phyloP scores from a whole-genome alignment of 768 basidiomycete species.

The Tylopilus rubrobrunneus region DNA sequence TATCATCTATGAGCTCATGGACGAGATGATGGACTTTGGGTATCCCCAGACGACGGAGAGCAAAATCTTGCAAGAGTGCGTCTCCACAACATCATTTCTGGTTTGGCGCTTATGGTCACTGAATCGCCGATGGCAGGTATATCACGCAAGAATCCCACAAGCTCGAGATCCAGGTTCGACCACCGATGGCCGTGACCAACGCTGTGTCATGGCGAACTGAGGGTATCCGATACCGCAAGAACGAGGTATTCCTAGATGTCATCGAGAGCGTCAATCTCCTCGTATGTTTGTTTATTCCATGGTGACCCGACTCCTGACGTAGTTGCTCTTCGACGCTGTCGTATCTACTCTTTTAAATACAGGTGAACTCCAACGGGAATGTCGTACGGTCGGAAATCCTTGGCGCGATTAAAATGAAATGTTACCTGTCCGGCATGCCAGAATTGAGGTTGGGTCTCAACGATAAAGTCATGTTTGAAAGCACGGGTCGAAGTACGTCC shows the following conservation, averaged over 20 bases:
- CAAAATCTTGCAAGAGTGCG: slow-evolving; percentile 96
- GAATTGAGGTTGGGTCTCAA: slow-evolving; percentile 93
- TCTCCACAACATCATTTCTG: slow-evolving; percentile 1
- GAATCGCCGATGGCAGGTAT: slow-evolving; percentile 49
- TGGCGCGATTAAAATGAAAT: slow-evolving; percentile 99
- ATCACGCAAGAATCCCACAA: slow-evolving; percentile 99
- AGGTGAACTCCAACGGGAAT: slow-evolving; percentile 97
- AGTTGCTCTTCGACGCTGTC: neutral
- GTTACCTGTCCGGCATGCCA: slow-evolving; percentile 99
- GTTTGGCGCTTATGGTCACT: neutral
- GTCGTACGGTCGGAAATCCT: slow-evolving; percentile 97
- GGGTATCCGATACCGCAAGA: slow-evolving; percentile 96
- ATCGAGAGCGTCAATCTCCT: slow-evolving; percentile 96
- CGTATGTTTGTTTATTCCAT: slow-evolving; percentile 43
- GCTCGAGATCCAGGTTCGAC: slow-evolving; percentile 86
- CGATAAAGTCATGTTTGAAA: slow-evolving; percentile 99
- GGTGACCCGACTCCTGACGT: neutral
- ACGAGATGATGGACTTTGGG: slow-evolving; percentile 99
- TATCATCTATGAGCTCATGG: slow-evolving; percentile 97
- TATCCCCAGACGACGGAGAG: slow-evolving; percentile 99
- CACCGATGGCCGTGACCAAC: slow-evolving; percentile 96
- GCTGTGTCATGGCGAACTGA: slow-evolving; percentile 99
- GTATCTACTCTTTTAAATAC: neutral
- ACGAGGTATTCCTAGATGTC: slow-evolving; percentile 98
- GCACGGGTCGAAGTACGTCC: slow-evolving; percentile 84